Base-by-base conservation (phyloP, 495 filamentous ascomycete genomes). In the Hypoxylon fragiforme region DNA sequence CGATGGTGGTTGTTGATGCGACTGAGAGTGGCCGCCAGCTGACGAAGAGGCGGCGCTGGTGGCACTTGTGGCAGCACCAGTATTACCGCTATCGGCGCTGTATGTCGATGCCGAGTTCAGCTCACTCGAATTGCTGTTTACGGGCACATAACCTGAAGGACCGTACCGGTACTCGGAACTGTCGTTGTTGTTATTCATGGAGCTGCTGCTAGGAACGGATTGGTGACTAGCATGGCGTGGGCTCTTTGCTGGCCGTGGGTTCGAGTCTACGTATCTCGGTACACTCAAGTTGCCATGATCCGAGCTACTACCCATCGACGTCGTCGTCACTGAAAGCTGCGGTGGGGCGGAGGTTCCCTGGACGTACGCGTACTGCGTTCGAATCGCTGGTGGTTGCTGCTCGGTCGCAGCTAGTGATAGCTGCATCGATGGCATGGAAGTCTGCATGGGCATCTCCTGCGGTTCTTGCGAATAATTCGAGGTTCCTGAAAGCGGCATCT, bases 191-290 rank as follows among this genome's bases (percentile, higher is more conserved):
- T 71, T 73, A 16, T 67, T 69, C 32, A 76, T 68, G 16, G 74
- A 76, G 48, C 68, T 67, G 32, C 62, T 56, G 31, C 65, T 69
- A 39, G 70, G 69, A 12, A 73, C 62, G 12, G 75, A 77, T 54
- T 70, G 76, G 65, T 73, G 75, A 64, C 68, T 73, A n/a, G 66
- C 68, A 55, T 80, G 77, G 13, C 79, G 70, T 7, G 79, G 77
- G 44, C 72, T 77, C 60, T 82, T 82, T 36, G 76, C 63, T 13
- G 79, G 79, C 11, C 79, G 73, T 11, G 78, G 77, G 55, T 82
- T 81, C 47, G 64, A 73, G 58, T 80, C 77, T 21, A 81, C 69
- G 58, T 78, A 79, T 44, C 75, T 68, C 16, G 72, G 70, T 24
- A 76, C 65, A 57, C 70, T 73, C 48, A 77, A 66, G 30, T 66